Base-by-base conservation (phyloP, 495 filamentous ascomycete species). In the Aspergillus conjunctus region DNA sequence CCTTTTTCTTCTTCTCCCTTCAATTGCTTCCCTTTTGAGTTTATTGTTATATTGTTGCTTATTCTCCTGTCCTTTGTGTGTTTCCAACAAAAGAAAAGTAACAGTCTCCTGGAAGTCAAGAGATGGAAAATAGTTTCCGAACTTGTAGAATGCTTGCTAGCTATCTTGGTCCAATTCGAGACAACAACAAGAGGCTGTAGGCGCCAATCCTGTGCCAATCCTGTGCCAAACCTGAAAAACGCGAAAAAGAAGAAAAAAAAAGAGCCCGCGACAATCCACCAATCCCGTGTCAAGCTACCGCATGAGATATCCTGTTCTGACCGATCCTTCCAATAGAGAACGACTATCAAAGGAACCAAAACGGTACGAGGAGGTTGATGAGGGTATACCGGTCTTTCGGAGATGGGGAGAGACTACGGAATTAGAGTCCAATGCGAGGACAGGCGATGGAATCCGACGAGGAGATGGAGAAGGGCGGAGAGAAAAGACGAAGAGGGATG, bases 141-240 rank as follows among this genome's bases (percentile, higher is more conserved):
- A 77, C 68, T 78, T 80, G 75, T 79, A 74, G 71, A 74, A 80
- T 80, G 78, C 69, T 80, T 80, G 75, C 76, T 80, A 79, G 75
- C 77, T 80, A 80, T 75, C 66, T 76, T 74, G 58, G 70, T 72
- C 69, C 74, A 71, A 78, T 58, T 68, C 63, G 69, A 74, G 66
- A 73, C 66, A 77, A 75, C 65, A 77, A 73, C 64, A 74, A 54
- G 65, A 65, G 64, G 63, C 58, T 60, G 62, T 51, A 70, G 59
- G 64, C 61, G 63, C 67, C 61, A 68, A 56, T 62, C 63, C 62
- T 66, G 56, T 61, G 48, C 62, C 64, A 44, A 33, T 46, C 48
- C 39, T 32, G 17, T 59, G 65, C 68, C 59, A 61, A 63, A 60
- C 30, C 51, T 45, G 32, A 46, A 56, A 56, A 31, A 62, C 14